Evolutionary conservation across 163 green algal genomes (phyloP).

Genomic region (Prototheca wickerhamii): DNA sequence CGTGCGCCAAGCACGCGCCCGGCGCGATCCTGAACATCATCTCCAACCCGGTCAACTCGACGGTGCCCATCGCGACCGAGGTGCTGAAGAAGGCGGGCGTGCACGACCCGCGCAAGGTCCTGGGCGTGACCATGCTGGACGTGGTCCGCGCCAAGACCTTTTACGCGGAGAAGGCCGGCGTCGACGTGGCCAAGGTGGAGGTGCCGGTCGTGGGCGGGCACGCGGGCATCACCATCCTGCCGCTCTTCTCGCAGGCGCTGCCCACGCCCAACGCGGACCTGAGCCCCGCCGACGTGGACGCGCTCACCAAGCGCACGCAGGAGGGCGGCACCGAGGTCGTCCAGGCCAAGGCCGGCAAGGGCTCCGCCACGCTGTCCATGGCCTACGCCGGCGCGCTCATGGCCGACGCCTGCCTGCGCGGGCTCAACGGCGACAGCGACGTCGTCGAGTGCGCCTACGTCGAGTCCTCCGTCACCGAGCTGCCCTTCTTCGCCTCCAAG

Average conservation of each 20-base stretch:
- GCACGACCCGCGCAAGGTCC: slow-evolving; percentile 87
- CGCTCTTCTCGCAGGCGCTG: slow-evolving; percentile 85
- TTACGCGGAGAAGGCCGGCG: slow-evolving; percentile 74
- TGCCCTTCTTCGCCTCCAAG: slow-evolving; percentile 85
- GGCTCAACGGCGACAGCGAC: slow-evolving; percentile 73
- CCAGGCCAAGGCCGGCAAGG: slow-evolving; percentile 72
- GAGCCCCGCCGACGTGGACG: slow-evolving; percentile 64
- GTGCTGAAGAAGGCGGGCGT: slow-evolving; percentile 81
- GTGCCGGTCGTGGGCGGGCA: slow-evolving; percentile 69
- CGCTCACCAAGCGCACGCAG: slow-evolving; percentile 94
- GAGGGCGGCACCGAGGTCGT: slow-evolving; percentile 97
- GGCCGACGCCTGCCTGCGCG: slow-evolving; percentile 83
- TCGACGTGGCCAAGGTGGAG: slow-evolving; percentile 76
- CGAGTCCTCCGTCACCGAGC: slow-evolving; percentile 47
- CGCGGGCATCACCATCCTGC: slow-evolving; percentile 19
- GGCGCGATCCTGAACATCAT: slow-evolving; percentile 92
- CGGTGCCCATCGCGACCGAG: slow-evolving; percentile 96
- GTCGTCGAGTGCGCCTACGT: slow-evolving; percentile 86
- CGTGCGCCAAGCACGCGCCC: slow-evolving; percentile 63
- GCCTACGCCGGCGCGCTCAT: slow-evolving; percentile 90
- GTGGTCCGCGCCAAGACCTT: slow-evolving; percentile 94
- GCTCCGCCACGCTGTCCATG: slow-evolving; percentile 94
- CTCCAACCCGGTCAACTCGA: slow-evolving; percentile 99
- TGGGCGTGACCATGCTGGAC: slow-evolving; percentile 98
- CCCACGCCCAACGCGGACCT: slow-evolving; percentile 52